Conservation (phyloP, 768 basidiomycete genomes). For the Russula olivacea region DNA sequence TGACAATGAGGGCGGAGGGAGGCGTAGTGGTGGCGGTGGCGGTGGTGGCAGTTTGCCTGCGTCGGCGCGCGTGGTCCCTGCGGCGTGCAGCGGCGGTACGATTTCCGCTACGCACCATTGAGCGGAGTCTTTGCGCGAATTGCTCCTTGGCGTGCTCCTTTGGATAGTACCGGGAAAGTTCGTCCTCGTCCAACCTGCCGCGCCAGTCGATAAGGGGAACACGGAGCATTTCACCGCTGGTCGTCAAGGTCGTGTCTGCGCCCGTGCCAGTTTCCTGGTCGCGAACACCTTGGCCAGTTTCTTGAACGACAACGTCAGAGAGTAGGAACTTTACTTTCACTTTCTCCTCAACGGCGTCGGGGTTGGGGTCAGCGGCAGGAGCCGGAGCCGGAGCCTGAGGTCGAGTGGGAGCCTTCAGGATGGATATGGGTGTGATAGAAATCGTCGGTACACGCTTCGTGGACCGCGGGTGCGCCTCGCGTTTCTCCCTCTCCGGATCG, state of each 20-base stretch:
- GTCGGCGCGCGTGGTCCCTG: not conserved
- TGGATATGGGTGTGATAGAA: not conserved
- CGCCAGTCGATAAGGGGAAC: not conserved
- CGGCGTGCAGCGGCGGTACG: not conserved
- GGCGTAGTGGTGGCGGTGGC: not conserved
- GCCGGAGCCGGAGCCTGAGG: not conserved
- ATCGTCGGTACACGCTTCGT: not conserved
- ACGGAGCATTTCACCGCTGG: not conserved
- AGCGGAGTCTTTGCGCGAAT: not conserved
- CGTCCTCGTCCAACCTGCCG: not conserved
- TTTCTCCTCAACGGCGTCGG: not conserved
- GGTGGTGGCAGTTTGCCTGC: not conserved
- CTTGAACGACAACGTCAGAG: not conserved
- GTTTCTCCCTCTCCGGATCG: not conserved
- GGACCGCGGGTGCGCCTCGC: not conserved
- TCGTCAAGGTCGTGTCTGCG: not conserved
- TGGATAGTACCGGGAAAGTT: conserved; percentile 8
- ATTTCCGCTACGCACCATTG: not conserved
- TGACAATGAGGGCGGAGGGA: not conserved
- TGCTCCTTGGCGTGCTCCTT: not conserved
- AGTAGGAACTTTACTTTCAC: not conserved
- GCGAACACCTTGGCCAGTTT: not conserved
- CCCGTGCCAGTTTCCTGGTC: not conserved
- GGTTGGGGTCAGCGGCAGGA: not conserved
- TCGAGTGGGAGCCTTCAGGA: not conserved